Evolutionary conservation across 768 basidiomycete genomes (phyloP).

Genomic region (Naganishia onofrii): DNA sequence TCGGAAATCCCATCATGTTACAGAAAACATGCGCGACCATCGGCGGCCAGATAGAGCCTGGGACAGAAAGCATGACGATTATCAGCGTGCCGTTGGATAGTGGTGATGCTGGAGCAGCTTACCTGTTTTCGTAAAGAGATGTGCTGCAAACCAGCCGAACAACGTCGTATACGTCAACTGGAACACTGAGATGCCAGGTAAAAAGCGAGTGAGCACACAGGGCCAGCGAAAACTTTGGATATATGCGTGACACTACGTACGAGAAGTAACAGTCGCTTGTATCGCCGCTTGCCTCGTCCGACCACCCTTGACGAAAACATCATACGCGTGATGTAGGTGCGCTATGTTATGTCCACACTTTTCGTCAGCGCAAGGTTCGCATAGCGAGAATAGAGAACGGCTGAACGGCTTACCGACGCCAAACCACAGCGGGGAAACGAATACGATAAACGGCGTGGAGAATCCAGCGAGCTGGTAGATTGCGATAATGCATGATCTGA

Average conservation of each 20-base stretch:
- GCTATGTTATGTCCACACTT: constrained; percentile 57
- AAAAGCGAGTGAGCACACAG: neutral
- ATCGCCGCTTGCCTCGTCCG: constrained; percentile 64
- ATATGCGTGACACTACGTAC: constrained; percentile 51
- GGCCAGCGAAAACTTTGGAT: no score
- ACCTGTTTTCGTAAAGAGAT: constrained; percentile 79
- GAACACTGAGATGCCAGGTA: constrained; percentile 84
- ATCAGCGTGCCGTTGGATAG: neutral
- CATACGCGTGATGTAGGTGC: constrained; percentile 89
- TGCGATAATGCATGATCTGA: constrained; percentile 76
- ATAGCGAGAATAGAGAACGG: neutral
- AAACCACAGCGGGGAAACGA: constrained; percentile 78
- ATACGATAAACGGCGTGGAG: constrained; percentile 64
- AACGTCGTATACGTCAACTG: constrained; percentile 87
- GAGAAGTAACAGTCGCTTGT: constrained; percentile 55
- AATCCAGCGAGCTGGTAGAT: constrained; percentile 68
- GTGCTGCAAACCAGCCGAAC: constrained; percentile 84
- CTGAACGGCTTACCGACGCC: constrained; percentile 67
- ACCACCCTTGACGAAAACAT: constrained; percentile 73
- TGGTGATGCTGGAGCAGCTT: constrained; percentile 16
- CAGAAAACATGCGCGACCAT: constrained; percentile 83
- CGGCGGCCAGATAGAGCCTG: constrained; percentile 68
- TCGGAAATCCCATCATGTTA: constrained; percentile 89
- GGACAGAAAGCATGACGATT: neutral
- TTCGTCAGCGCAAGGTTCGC: no score